phyloP scores from a whole-genome alignment of 805 yeast species.

The Sugiyamaella qingdaonensis region DNA sequence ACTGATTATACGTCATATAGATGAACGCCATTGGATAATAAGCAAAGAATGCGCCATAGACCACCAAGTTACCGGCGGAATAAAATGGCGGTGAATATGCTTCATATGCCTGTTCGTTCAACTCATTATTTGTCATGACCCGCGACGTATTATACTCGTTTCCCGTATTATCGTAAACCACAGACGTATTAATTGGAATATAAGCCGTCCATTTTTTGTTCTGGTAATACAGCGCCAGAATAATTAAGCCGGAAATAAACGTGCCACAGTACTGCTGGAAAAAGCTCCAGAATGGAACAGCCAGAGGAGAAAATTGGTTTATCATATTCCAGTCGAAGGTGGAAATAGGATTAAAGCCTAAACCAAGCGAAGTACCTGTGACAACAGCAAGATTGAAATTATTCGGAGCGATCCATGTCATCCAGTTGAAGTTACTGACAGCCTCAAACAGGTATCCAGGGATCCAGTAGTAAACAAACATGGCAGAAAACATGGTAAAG shows the following conservation, averaged over 20 bases:
- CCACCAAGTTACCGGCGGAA: constrained; percentile 43
- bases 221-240: constrained; percentile 50
- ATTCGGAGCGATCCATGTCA: constrained; percentile 51
- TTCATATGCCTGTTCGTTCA: constrained; percentile 47
- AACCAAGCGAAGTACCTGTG: constrained; percentile 52
- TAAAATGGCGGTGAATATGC: constrained; percentile 65
- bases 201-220: constrained; percentile 58
- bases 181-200: constrained; percentile 55
- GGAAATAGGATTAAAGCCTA: constrained; percentile 45
- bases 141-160: constrained; percentile 44
- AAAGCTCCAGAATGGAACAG: constrained; percentile 42
- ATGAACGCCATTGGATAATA: constrained; percentile 53
- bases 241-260: constrained; percentile 40
- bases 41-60: constrained; percentile 55
- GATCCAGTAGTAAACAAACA: constrained; percentile 60
- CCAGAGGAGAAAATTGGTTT: constrained; percentile 32
- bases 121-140: constrained; percentile 40
- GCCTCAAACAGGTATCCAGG: constrained; percentile 65
- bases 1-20: constrained; percentile 29
- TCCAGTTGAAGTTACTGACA: constrained; percentile 61
- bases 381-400: constrained; percentile 57
- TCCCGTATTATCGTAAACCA: constrained; percentile 51
- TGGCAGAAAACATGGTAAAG: constrained; percentile 36
- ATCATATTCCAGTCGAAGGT: constrained; percentile 44
- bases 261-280: constrained; percentile 38